Conservation (phyloP, 345 rosid species). For the Trapa incisa region DNA sequence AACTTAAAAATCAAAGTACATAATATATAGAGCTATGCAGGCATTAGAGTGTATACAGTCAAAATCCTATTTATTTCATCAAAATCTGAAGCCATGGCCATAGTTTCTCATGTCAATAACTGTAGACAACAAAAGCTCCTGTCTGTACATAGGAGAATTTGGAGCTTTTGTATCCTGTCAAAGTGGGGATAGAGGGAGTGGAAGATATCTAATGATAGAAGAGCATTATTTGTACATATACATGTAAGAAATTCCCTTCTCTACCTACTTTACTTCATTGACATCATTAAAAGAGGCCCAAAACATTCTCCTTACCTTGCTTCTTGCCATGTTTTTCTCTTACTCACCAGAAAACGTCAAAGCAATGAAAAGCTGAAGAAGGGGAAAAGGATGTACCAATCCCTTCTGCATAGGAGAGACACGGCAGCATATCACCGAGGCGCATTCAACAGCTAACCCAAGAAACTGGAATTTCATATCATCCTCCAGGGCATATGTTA, state of each 20-base stretch:
- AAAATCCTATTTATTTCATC: no score
- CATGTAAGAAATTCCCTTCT: neutral
- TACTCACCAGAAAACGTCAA: neutral
- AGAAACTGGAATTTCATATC: constrained; percentile 58
- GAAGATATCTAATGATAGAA: no score
- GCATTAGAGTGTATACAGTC: neutral
- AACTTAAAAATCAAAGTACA: neutral
- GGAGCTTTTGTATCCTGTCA: neutral
- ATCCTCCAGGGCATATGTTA: constrained; percentile 39
- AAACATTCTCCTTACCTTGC: neutral
- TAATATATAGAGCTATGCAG: neutral
- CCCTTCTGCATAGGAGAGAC: constrained; percentile 83
- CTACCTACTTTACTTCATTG: no score
- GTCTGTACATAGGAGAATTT: neutral
- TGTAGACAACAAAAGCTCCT: neutral
- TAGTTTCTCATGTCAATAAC: neutral
- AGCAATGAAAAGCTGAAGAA: constrained; percentile 2
- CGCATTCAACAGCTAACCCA: constrained; percentile 59
- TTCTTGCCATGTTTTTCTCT: no score
- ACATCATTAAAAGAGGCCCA: neutral
- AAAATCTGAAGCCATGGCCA: neutral
- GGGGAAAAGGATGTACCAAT: constrained; percentile 20
- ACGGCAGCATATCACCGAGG: constrained; percentile 77
- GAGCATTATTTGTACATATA: neutral
- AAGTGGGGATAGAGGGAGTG: no score